Base-by-base conservation (phyloP, 2,329 filamentous ascomycete species). In the Clarireedia monteithiana region DNA sequence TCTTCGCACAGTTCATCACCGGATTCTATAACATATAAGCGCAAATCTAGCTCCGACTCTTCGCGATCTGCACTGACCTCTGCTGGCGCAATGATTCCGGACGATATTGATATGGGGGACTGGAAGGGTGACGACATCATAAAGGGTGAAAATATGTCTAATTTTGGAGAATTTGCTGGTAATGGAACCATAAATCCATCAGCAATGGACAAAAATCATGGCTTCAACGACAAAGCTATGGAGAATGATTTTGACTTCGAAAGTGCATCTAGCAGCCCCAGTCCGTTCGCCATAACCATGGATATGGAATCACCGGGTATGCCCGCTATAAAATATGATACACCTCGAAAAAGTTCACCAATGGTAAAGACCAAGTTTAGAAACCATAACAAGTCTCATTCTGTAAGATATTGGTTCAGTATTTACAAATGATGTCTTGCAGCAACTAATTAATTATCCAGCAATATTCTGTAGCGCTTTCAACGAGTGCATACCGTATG, bases 211-310 rank as follows among this genome's bases (percentile, higher is more conserved):
- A 64, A 62, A 20, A 68, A 70, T 57, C 68, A 71, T 55, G 67
- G 69, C 5, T 68, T 74, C 51, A 71, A 66, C 55, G 75, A 77
- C 58, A 72, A 72, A 61, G 73, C 73, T 51, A 75, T 78, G 72
- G 72, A 77, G 52, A 71, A 72, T 47, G 71, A 74, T 48, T 81
- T 83, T 62, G 78, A 82, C 60, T 84, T 85, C 64, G 77, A 79
- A 15, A 81, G 79, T 62, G 77, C 77, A 7, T 77, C 79, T 2
- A 82, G 76, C 62, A 85, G 80, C 58, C 80, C 82, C 5, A 76
- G 74, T 55, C 72, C 70, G 7, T 64, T 67, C 53, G 63, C 58
- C 44, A 53, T 57, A 47, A 48, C 57, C 12, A 55, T 62, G 34
- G 61, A 72, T 54, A 73, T 76, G 60, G 70, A 73, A 7, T 78